These are phyloP conservation scores for Cardiospermum halicacabum DNA, from an alignment of 345 rosid species.

Conservation along the genomic window DNA sequence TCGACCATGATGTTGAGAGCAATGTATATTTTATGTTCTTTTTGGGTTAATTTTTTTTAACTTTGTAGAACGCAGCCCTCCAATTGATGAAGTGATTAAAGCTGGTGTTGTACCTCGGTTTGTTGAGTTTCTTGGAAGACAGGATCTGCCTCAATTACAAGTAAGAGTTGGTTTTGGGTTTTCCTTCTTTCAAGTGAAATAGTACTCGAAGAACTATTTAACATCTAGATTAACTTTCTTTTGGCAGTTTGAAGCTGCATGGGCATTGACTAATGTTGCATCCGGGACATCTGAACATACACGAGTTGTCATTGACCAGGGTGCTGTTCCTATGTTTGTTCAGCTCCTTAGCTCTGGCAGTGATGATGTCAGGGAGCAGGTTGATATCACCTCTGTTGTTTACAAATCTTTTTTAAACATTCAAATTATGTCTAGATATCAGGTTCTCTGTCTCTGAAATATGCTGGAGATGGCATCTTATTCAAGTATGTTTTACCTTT, in stretches of 20 bases:
- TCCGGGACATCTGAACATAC: slow-evolving; percentile 90
- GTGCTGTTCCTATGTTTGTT: slow-evolving; percentile 79
- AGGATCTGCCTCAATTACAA: slow-evolving; percentile 72
- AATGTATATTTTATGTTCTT: neutral
- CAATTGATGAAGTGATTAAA: slow-evolving; percentile 82
- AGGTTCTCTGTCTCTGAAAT: slow-evolving; percentile 3
- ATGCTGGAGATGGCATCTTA: neutral
- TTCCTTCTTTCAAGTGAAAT: slow-evolving; percentile 4
- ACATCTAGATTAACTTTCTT: slow-evolving; percentile 11
- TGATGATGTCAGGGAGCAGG: slow-evolving; percentile 92
- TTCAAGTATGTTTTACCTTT: neutral
- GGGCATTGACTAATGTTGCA: slow-evolving; percentile 91
- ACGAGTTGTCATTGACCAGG: slow-evolving; percentile 69
- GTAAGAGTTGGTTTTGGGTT: slow-evolving; percentile 26
- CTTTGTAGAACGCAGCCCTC: slow-evolving; percentile 72
- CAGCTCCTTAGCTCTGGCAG: slow-evolving; percentile 72
- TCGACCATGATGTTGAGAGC: slow-evolving; percentile 1
- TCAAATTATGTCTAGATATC: neutral
- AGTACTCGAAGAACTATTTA: slow-evolving; percentile 5
- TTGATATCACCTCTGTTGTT: slow-evolving; percentile 19
- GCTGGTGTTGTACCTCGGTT: slow-evolving; percentile 74
- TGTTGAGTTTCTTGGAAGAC: slow-evolving; percentile 77
- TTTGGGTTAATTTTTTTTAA: slow-evolving; percentile 11
- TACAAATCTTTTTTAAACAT: neutral
- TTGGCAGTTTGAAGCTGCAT: slow-evolving; percentile 81